Percentiles rank a stretch among this genome's conserved stretches.
Evolutionary conservation across 805 yeast genomes (phyloP).

Genomic region (Millerozyma acaciae): DNA sequence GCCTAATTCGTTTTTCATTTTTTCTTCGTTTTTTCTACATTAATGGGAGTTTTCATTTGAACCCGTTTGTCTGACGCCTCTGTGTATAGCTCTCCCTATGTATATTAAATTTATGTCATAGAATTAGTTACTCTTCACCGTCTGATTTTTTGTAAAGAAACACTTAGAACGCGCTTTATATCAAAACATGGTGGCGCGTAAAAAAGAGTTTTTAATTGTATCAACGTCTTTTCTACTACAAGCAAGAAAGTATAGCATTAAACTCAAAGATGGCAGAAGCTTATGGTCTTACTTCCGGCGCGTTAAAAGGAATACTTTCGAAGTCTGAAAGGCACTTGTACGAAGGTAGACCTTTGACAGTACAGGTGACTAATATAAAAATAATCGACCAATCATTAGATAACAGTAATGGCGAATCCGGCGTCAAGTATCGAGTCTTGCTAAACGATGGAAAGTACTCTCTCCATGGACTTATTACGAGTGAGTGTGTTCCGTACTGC

Average conservation of each 20-base stretch:
- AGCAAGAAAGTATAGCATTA: no score
- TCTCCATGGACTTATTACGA: constrained; percentile 36
- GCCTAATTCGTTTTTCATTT: constrained; percentile 1
- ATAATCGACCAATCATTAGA: constrained; percentile 22
- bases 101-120: no score
- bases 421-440: constrained; percentile 30
- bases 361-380: constrained; percentile 33
- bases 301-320: constrained; percentile 24
- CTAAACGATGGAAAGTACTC: constrained; percentile 37
- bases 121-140: no score
- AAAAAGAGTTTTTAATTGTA: no score
- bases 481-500: constrained; percentile 40
- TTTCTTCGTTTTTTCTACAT: neutral
- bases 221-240: no score
- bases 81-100: no score
- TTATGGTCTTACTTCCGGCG: constrained; percentile 21
- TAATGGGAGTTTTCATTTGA: no score
- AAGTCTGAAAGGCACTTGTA: constrained; percentile 17
- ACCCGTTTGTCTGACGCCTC: no score
- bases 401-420: constrained; percentile 15
- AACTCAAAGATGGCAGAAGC: constrained; percentile 6
- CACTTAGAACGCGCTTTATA: no score
- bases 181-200: no score
- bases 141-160: no score
- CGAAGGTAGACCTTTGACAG: constrained; percentile 27